Conservation (phyloP, 441 rosid species). For the Erodium trifolium region DNA sequence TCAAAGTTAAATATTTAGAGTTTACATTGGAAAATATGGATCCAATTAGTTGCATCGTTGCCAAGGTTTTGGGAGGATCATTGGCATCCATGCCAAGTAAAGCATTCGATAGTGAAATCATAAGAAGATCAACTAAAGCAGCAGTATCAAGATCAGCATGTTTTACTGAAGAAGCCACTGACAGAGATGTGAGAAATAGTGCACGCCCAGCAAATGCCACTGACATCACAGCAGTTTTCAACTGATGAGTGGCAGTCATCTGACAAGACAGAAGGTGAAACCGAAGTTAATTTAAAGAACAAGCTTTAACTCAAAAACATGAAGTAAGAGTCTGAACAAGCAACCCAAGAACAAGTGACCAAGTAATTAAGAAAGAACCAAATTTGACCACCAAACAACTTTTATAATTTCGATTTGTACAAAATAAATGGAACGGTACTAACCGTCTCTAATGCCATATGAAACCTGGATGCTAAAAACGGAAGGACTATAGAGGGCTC, state of each 20-base stretch:
- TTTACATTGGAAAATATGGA: slow-evolving; percentile 98
- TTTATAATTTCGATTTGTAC: slow-evolving; percentile 11
- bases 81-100: slow-evolving; percentile 99
- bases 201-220: slow-evolving; percentile 97
- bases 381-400: slow-evolving; percentile 11
- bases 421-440: slow-evolving; percentile 35
- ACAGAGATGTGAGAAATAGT: slow-evolving; percentile 64
- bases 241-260: slow-evolving; percentile 99
- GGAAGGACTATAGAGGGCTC: slow-evolving; percentile 98
- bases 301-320: slow-evolving; percentile 17
- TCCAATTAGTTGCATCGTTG: slow-evolving; percentile 96
- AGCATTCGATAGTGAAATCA: slow-evolving; percentile 85
- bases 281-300: slow-evolving; percentile 32
- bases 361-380: background rate
- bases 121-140: slow-evolving; percentile 54
- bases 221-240: slow-evolving; percentile 94
- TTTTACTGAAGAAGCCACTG: slow-evolving; percentile 42
- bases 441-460: slow-evolving; percentile 99
- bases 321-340: slow-evolving; percentile 12
- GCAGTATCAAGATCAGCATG: slow-evolving; percentile 44
- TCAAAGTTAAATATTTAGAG: slow-evolving; percentile 16
- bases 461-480: slow-evolving; percentile 82
- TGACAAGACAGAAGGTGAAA: slow-evolving; percentile 53
- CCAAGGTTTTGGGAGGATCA: slow-evolving; percentile 98
- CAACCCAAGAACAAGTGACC: background rate